phyloP scores from a whole-genome alignment of 2,329 filamentous ascomycete genomes.

The Fusarium paranaense region DNA sequence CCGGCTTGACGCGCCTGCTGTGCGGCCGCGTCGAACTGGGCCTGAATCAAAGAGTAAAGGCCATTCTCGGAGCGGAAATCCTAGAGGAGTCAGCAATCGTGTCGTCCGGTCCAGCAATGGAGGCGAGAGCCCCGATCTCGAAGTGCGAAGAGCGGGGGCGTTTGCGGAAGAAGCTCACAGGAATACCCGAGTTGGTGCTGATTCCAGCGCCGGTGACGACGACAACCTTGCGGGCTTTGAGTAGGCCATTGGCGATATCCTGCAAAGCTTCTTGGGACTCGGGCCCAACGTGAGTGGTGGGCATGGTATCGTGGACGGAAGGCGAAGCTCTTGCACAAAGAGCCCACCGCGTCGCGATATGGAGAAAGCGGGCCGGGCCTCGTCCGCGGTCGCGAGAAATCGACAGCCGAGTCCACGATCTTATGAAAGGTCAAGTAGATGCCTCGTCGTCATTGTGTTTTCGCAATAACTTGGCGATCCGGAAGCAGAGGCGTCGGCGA shows the following conservation, averaged over 20 bases:
- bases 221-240: slow-evolving; percentile 75
- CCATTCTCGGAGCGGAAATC: slow-evolving; percentile 80
- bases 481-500: background rate
- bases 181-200: slow-evolving; percentile 81
- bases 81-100: slow-evolving; percentile 52
- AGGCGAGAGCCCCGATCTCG: slow-evolving; percentile 2
- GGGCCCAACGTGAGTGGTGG: slow-evolving; percentile 66
- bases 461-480: background rate
- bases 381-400: slow-evolving; percentile 31
- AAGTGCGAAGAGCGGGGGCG: slow-evolving; percentile 13
- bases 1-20: slow-evolving; percentile 49
- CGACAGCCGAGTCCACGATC: slow-evolving; percentile 24
- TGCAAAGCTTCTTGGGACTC: slow-evolving; percentile 68
- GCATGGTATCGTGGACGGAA: slow-evolving; percentile 69
- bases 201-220: slow-evolving; percentile 80
- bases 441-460: slow-evolving; percentile 36
- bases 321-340: slow-evolving; percentile 12
- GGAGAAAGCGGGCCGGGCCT: slow-evolving; percentile 15
- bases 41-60: slow-evolving; percentile 78
- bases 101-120: background rate
- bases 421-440: slow-evolving; percentile 17
- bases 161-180: slow-evolving; percentile 57
- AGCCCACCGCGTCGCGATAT: slow-evolving; percentile 44
- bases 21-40: slow-evolving; percentile 69
- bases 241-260: slow-evolving; percentile 71